These are phyloP conservation scores for Xanthoceras sorbifolium DNA, from an alignment of 345 rosid species.

Conservation along the genomic window DNA sequence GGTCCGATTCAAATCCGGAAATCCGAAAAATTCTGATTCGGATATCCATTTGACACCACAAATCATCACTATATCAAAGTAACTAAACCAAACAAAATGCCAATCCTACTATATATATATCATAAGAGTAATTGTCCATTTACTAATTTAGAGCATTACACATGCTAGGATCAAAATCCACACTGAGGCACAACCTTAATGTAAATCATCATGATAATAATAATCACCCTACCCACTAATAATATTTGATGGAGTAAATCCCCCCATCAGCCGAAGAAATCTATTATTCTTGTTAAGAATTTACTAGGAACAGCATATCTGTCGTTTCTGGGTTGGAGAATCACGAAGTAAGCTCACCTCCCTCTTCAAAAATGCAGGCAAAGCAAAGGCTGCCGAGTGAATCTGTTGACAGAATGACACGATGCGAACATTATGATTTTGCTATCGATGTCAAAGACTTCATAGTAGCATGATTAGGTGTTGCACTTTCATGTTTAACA, in stretches of 20 bases:
- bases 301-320: constrained; percentile 7
- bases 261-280: background rate
- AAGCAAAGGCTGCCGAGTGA: constrained; percentile 80
- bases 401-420: constrained; percentile 53
- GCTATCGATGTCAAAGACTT: background rate
- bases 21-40: too few species aligned
- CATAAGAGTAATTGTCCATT: background rate
- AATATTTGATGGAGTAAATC: background rate
- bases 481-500: background rate
- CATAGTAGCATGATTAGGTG: background rate
- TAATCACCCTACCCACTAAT: constrained; percentile 4
- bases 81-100: background rate
- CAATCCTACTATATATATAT: background rate
- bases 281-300: background rate
- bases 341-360: constrained; percentile 59
- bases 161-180: background rate
- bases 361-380: constrained; percentile 81
- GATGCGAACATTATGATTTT: background rate
- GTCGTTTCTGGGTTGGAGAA: constrained; percentile 14
- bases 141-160: background rate
- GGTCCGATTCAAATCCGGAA: too few species aligned
- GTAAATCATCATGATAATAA: background rate
- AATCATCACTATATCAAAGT: too few species aligned
- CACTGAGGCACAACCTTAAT: background rate
- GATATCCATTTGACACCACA: too few species aligned